Base-by-base conservation (phyloP, 257 asterid species). In the Oldenlandia corymbosa region DNA sequence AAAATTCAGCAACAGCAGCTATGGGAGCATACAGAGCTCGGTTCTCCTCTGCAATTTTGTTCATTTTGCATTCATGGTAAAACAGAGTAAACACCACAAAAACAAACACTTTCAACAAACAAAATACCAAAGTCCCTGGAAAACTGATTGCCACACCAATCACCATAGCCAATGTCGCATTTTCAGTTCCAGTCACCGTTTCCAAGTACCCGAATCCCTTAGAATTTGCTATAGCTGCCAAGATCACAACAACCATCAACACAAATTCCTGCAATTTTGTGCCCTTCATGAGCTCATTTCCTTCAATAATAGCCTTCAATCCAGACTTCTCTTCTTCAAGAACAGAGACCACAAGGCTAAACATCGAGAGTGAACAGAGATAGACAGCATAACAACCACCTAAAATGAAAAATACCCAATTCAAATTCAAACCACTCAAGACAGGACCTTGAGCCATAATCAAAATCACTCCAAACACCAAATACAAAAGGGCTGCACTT, bases 211-310 rank as follows among this genome's bases (percentile, higher is more conserved):
- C 6, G 7, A 68, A 68, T 7, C 5, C 18, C 24, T 0, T 20
- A 7, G 34, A 52, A 10, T 50, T 60, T 27, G 12, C 39, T 3
- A 1, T n/a, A 23, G 20, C 26, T 6, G 43, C 26, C 10, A 52
- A 48, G 4, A 60, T 3, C 39, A 60, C 4, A 69, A 51, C 3
- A 21, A 11, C 36, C 57, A 54, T 30, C n/a, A 69, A 20, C 23
- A 45, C 2, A 42, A 54, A 60, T 4, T 49, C 73, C 16, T 41
- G n/a, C 4, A 42, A 37, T 39, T 10, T 69, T 52, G 51, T 69
- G 26, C 73, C 68, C 16, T 60, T 60, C 57, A 61, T 60, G n/a
- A 69, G 48, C 56, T 51, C 73, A 14, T 31, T 62, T n/a, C 68
- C 73, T 30, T 64, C 31, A 2, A 26, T 41, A 6, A 69, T 60